Conservation (phyloP, 768 basidiomycete species). For the Phaffia australis region DNA sequence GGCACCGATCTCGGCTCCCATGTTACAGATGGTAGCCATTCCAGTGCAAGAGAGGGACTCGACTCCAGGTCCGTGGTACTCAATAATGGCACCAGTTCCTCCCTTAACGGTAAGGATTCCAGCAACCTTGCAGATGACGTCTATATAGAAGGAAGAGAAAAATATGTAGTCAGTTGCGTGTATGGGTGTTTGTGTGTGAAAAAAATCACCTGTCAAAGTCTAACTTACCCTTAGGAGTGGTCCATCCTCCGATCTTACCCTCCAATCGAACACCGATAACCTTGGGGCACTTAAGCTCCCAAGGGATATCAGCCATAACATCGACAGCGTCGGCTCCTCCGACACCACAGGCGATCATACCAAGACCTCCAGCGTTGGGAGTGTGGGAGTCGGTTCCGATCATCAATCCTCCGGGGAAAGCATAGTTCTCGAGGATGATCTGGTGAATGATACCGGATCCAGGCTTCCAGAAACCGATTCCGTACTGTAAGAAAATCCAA, state of each 20-base stretch:
- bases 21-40: conserved; percentile 95
- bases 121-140: conserved; percentile 97
- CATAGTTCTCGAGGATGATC: conserved; percentile 98
- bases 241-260: conserved; percentile 93
- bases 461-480: conserved; percentile 98
- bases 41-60: conserved; percentile 94
- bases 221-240: conserved; percentile 77
- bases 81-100: conserved; percentile 96
- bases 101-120: conserved; percentile 99
- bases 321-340: conserved; percentile 99
- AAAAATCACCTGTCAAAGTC: not conserved
- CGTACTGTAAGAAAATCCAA: conserved; percentile 50
- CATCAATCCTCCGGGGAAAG: conserved; percentile 98
- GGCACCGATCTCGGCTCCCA: conserved; percentile 99
- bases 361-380: conserved; percentile 97
- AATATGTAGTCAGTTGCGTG: too few relatives aligned
- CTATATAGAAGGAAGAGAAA: conserved; percentile 39
- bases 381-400: conserved; percentile 99
- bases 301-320: conserved; percentile 94
- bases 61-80: conserved; percentile 88
- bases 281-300: conserved; percentile 99
- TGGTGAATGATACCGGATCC: conserved; percentile 99
- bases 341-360: conserved; percentile 84
- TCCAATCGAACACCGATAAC: conserved; percentile 94
- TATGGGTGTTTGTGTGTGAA: not conserved